Conservation (phyloP, 1,139 yeast genomes). For the Scheffersomyces cryptocercus region DNA sequence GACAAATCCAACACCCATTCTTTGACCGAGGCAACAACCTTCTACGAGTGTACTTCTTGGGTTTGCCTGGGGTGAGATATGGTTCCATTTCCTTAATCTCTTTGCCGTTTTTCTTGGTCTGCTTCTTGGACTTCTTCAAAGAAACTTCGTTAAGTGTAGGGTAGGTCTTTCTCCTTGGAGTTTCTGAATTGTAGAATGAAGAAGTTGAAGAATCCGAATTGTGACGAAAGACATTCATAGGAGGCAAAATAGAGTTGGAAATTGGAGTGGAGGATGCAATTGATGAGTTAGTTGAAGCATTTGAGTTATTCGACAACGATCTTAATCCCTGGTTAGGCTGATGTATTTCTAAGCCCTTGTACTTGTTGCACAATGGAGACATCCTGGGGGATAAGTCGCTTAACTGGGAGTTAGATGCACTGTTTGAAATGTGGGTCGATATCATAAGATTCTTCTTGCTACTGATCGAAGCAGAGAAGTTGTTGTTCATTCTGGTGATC, state of each 20-base stretch:
- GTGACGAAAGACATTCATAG: slow-evolving; percentile 29
- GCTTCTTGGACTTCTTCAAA: slow-evolving; percentile 12
- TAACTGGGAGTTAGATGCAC: slow-evolving; percentile 11
- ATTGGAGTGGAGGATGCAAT: slow-evolving; percentile 8
- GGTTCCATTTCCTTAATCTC: neutral
- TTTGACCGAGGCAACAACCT: slow-evolving; percentile 45
- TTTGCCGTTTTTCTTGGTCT: neutral
- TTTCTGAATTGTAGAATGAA: slow-evolving; percentile 15
- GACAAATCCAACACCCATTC: slow-evolving; percentile 53
- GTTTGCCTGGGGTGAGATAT: slow-evolving; percentile 9
- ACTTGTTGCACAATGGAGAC: slow-evolving; percentile 21
- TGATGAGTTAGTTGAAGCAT: slow-evolving; percentile 10
- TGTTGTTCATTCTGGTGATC: slow-evolving; percentile 17
- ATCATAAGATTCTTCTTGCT: slow-evolving; percentile 21
- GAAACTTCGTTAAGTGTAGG: slow-evolving; percentile 18
- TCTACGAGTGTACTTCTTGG: slow-evolving; percentile 43
- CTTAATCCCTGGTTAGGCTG: slow-evolving; percentile 14
- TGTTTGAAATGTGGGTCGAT: slow-evolving; percentile 16
- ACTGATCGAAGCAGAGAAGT: slow-evolving; percentile 7
- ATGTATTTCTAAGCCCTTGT: slow-evolving; percentile 20
- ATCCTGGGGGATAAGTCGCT: slow-evolving; percentile 14
- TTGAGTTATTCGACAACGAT: slow-evolving; percentile 14
- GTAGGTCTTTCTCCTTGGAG: slow-evolving; percentile 21
- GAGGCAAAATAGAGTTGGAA: slow-evolving; percentile 18
- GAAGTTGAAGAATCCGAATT: slow-evolving; percentile 23